Conservation (phyloP, 2,329 filamentous ascomycete genomes). For the Exophiala dermatitidis region DNA sequence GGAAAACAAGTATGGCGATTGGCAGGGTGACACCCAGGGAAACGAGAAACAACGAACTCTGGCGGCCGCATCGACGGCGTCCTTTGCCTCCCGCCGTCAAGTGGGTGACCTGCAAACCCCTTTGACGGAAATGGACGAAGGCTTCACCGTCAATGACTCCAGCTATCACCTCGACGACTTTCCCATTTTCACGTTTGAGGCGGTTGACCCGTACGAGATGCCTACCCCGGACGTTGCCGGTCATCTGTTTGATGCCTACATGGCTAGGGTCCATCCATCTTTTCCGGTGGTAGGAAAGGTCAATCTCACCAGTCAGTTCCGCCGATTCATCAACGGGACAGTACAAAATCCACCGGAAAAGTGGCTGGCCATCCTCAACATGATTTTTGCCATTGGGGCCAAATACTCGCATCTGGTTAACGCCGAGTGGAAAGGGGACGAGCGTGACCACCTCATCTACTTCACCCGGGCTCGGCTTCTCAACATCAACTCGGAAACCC, state of each 20-base stretch:
- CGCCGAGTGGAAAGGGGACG: slow-evolving; percentile 38
- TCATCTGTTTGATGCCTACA: slow-evolving; percentile 37
- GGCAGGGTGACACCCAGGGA: slow-evolving; percentile 1
- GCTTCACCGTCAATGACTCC: slow-evolving; percentile 24
- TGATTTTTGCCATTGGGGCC: slow-evolving; percentile 42
- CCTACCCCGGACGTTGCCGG: slow-evolving; percentile 37
- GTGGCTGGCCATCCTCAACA: slow-evolving; percentile 41
- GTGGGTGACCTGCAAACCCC: slow-evolving; percentile 25
- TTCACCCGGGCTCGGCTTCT: slow-evolving; percentile 39
- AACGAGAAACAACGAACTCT: slow-evolving; percentile 10
- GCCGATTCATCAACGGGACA: slow-evolving; percentile 30
- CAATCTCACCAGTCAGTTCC: slow-evolving; percentile 38
- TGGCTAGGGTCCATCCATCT: slow-evolving; percentile 38
- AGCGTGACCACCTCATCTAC: slow-evolving; percentile 40
- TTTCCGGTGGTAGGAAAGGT: slow-evolving; percentile 41
- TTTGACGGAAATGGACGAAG: slow-evolving; percentile 30
- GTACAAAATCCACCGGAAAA: slow-evolving; percentile 33
- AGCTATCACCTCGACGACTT: slow-evolving; percentile 42
- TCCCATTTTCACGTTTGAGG: slow-evolving; percentile 35
- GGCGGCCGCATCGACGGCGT: slow-evolving; percentile 10
- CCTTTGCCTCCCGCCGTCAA: slow-evolving; percentile 21
- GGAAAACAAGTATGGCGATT: slow-evolving; percentile 33
- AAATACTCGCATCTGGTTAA: slow-evolving; percentile 39
- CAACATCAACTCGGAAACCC: slow-evolving; percentile 37
- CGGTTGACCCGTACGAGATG: slow-evolving; percentile 38